Evolutionary conservation across 169 alveolate genomes (phyloP).

Genomic region (Eimeria necatrix): DNA sequence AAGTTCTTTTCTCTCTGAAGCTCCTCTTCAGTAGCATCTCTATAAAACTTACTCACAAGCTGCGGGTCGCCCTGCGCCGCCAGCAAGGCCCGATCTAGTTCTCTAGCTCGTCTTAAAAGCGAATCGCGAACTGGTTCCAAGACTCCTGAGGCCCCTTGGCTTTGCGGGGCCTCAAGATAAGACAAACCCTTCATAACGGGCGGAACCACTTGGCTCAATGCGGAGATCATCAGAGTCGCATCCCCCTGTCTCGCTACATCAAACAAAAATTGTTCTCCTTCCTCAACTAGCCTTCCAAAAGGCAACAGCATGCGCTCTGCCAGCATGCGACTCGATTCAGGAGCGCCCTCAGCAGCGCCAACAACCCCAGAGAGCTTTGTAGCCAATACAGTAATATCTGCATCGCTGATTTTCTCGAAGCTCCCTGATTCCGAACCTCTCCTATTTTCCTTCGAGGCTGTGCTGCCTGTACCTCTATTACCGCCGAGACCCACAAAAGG

Average conservation of each 20-base stretch:
- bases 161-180: conserved; percentile 19
- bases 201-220: not conserved
- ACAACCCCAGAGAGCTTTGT: not conserved
- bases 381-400: not conserved
- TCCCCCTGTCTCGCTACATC: not conserved
- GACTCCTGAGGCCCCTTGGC: not conserved
- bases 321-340: not conserved
- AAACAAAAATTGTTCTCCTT: not conserved
- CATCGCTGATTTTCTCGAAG: not conserved
- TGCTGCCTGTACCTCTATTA: no score
- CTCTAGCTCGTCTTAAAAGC: not conserved
- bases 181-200: not conserved
- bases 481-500: conserved; percentile 2
- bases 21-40: not conserved
- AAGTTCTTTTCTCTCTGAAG: not conserved
- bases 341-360: conserved; percentile 20
- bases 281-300: not conserved
- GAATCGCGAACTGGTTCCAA: not conserved
- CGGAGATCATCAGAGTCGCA: not conserved
- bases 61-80: not conserved
- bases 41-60: not conserved
- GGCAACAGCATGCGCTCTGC: not conserved
- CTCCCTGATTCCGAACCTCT: not conserved
- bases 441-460: no score
- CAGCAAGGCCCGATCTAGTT: not conserved